phyloP scores from a whole-genome alignment of 805 yeast species.

The Wickerhamomyces hampshirensis region DNA sequence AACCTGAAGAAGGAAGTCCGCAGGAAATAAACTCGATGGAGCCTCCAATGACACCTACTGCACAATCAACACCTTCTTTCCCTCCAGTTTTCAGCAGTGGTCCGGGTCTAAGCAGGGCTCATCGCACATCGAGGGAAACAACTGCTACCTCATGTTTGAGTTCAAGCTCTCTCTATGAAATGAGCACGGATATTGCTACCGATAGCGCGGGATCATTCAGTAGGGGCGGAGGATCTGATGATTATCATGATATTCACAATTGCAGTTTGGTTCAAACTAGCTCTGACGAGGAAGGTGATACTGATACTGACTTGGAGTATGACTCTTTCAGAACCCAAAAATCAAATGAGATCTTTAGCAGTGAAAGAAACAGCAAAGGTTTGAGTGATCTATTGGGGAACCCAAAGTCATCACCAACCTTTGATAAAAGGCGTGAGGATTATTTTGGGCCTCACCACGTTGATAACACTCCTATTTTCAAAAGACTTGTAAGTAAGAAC shows the following conservation, averaged over 20 bases:
- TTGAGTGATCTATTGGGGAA: background rate
- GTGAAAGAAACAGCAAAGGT: background rate
- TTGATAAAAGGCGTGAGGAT: constrained; percentile 8
- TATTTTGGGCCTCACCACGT: constrained; percentile 3
- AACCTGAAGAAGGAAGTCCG: too few relatives aligned
- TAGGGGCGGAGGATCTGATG: constrained; percentile 5
- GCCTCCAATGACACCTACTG: constrained; percentile 1
- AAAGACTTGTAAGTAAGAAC: constrained; percentile 21
- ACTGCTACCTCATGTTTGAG: constrained; percentile 9
- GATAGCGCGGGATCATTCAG: background rate
- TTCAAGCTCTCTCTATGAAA: constrained; percentile 16
- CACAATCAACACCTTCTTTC: background rate
- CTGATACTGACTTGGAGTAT: constrained; percentile 12
- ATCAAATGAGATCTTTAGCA: constrained; percentile 13
- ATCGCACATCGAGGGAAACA: constrained; percentile 12
- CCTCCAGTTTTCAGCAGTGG: background rate
- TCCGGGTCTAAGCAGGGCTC: background rate
- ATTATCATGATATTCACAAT: background rate
- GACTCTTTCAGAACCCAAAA: constrained; percentile 5
- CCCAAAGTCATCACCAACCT: constrained; percentile 7
- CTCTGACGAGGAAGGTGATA: constrained; percentile 11
- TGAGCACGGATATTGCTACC: constrained; percentile 4
- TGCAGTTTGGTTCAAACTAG: background rate
- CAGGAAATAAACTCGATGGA: background rate
- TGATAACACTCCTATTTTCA: constrained; percentile 24